Base-by-base conservation (phyloP, 2,329 filamentous ascomycete species). In the Hypoxylon sp. region DNA sequence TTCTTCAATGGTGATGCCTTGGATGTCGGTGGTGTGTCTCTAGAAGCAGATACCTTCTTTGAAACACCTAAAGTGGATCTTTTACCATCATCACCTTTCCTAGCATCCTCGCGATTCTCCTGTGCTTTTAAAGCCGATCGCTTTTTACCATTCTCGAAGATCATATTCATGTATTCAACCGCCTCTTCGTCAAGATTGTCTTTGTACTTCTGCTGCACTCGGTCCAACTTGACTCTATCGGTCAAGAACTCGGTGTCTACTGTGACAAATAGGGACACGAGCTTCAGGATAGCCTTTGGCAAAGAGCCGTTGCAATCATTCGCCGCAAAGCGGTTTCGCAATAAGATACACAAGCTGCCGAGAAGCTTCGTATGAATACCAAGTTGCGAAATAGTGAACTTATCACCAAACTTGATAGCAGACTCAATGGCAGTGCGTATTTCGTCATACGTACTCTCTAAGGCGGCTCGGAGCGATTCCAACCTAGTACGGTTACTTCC, bases 221-320 rank as follows among this genome's bases (percentile, higher is more conserved):
- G 88, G 63, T 88, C 86, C 62, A 93, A 87, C 74, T 92, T 92
- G 44, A 89, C 86, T 67, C 87, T 89, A 70, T 89, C 87, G 46
- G 89, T 80, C 37, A 89, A 77, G 48, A 84, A 83, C 66, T 86
- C 88, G 70, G 85, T 87, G 53, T 85, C 88, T 46, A 89, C 84
- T 64, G 89, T 90, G 37, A 86, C 88, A 64, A 89, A 88, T 61
- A 85, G 81, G 4, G 88, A 85, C 77, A 93, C 85, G 32, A 92
- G 83, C 56, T 86, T 81, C 17, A 90, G 81, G n/a, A 87, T 79
- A 17, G 85, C 83, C 70, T 87, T 86, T n/a, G 86, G 83, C 13
- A 88, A 77, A 68, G 84, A 83, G 6, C 86, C 84, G 29, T 82
- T 83, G 72, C 84, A 87, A 72, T 89, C 86, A 54, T 81, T 79